Evolutionary conservation across 306 rosid species (phyloP).

Genomic region (Medicago arabica): DNA sequence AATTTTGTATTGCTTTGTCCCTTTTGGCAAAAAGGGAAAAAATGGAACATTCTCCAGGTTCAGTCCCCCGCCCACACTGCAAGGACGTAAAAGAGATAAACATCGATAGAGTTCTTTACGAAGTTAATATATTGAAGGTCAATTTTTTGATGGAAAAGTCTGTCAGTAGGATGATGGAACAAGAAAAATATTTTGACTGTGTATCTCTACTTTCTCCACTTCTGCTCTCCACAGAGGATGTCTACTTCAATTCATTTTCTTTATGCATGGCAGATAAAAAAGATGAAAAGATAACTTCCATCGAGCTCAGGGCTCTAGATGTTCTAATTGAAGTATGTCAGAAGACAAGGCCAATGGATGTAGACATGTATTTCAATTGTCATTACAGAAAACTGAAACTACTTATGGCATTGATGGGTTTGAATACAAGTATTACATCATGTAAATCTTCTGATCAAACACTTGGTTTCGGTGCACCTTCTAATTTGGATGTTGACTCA

Average conservation of each 20-base stretch:
- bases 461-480: slow-evolving; percentile 47
- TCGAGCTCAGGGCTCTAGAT: slow-evolving; percentile 85
- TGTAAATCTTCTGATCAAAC: slow-evolving; percentile 58
- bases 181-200: slow-evolving; percentile 76
- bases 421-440: slow-evolving; percentile 61
- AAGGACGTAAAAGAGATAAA: slow-evolving; percentile 76
- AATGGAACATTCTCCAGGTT: slow-evolving; percentile 50
- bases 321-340: slow-evolving; percentile 84
- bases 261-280: slow-evolving; percentile 57
- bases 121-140: slow-evolving; percentile 82
- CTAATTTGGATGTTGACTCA: slow-evolving; percentile 59
- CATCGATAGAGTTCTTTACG: slow-evolving; percentile 75
- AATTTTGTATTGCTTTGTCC: slow-evolving; percentile 69
- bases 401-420: slow-evolving; percentile 78
- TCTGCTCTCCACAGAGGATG: slow-evolving; percentile 70
- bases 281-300: slow-evolving; percentile 63
- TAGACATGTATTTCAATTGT: slow-evolving; percentile 75
- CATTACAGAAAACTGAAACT: slow-evolving; percentile 84
- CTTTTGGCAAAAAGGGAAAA: slow-evolving; percentile 63
- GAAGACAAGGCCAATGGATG: slow-evolving; percentile 73
- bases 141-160: slow-evolving; percentile 84
- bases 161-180: slow-evolving; percentile 74
- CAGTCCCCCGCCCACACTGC: slow-evolving; percentile 69
- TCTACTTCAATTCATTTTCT: slow-evolving; percentile 67
- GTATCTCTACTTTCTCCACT: slow-evolving; percentile 84